Evolutionary conservation across 352 stramenopile species (phyloP), one percentile per base, ranked within the genome.

Genomic region (Pythium periplocum): DNA sequence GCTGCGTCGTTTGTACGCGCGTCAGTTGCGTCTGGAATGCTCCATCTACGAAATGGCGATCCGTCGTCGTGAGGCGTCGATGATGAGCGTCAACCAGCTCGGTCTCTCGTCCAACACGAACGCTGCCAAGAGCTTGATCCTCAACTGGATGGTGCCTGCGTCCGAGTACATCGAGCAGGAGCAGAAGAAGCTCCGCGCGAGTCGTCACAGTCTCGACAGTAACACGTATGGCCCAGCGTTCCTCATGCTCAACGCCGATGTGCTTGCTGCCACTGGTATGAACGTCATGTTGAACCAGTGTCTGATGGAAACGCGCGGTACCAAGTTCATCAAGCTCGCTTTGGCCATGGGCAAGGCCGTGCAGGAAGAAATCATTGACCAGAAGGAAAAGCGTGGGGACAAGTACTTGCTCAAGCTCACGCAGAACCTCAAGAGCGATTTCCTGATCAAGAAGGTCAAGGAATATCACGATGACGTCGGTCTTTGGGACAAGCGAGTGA

Each of bases 401-500:
- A 55, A 67, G 8, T 78, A 66, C 33, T 7, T 53, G 26, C 7
- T 83, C 2, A 51, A 66, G 11, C 26, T 67, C 32, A 57, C 58
- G 0, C 50, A 69, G 37, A 55, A 52, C 1, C 60, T 81, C n/a
- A 69, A 69, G 39, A 65, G 60, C 11, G 60, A 71, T 1, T 72
- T 67, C 17, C 48, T 61, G 3, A 33, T 73, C 30, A 70, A 70
- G 52, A 71, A 76, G 46, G 83, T 92, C 42, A 68, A 69, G 35
- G 55, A 81, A 26, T 81, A 91, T 41, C 64, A 88, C 48, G 73
- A 94, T n/a, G 76, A 62, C 5, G 77, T 87, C 6, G 86, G 83
- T 11, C 71, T 73, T 9, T 98, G 92, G 94, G 74, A 91, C 53
- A 91, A 90, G 53, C 71, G 82, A 8, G 63, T 95, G 7, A 90